phyloP scores from a whole-genome alignment of 768 basidiomycete species.

The Phylloporus sp. region DNA sequence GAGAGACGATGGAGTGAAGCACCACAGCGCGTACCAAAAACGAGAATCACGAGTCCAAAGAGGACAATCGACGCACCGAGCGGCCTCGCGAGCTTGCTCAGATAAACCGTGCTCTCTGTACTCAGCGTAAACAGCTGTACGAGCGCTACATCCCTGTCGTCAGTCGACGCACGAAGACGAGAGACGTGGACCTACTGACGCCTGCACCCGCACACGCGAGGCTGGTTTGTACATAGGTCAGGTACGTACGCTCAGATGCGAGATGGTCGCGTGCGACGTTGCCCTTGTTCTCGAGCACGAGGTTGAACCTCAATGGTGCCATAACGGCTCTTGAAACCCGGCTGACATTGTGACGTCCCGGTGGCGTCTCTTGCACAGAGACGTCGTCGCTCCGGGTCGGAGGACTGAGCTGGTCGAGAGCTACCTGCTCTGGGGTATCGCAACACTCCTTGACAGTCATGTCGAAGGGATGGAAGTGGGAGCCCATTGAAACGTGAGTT shows the following conservation, averaged over 20 bases:
- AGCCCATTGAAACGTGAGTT: no score
- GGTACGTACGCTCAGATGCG: conserved; percentile 58
- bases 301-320: conserved; percentile 18
- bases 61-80: conserved; percentile 49
- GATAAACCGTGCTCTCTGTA: conserved; percentile 4
- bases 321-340: conserved; percentile 1
- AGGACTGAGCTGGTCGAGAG: no score
- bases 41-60: conserved; percentile 44
- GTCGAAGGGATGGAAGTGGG: no score
- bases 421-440: no score
- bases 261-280: conserved; percentile 64
- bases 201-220: conserved; percentile 55
- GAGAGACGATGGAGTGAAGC: no score
- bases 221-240: conserved; percentile 62
- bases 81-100: conserved; percentile 40
- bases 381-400: no score
- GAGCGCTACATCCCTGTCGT: conserved; percentile 34
- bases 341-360: no score
- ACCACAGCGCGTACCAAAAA: conserved; percentile 40
- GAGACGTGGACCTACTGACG: conserved; percentile 42
- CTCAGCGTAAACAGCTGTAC: conserved; percentile 50
- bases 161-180: neutral
- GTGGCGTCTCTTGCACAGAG: no score
- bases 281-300: conserved; percentile 53
- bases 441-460: no score